Evolutionary conservation across 352 stramenopile genomes (phyloP).

Genomic region (Globisporangium takayamanum): DNA sequence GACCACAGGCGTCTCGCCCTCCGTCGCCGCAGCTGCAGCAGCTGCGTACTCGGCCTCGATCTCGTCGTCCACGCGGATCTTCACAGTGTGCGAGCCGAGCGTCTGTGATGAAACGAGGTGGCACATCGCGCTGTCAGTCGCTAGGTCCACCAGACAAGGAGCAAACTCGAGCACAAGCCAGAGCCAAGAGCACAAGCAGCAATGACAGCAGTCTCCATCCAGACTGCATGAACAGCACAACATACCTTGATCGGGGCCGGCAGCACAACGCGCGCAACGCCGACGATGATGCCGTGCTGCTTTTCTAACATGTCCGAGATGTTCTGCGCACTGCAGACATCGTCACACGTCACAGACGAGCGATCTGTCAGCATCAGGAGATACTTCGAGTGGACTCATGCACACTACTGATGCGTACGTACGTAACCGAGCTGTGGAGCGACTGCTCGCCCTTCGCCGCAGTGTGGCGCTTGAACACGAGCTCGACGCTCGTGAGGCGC

Average conservation of each 20-base stretch:
- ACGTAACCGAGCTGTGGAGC: constrained; percentile 69
- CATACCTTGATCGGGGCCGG: constrained; percentile 62
- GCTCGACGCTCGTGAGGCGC: constrained; percentile 46
- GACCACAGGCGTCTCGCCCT: constrained; percentile 18
- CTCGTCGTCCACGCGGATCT: constrained; percentile 77
- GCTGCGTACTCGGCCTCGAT: constrained; percentile 60
- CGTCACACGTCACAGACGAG: background rate
- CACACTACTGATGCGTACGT: background rate
- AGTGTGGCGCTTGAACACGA: constrained; percentile 82
- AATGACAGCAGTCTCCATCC: background rate
- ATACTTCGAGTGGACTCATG: background rate
- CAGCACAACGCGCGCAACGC: constrained; percentile 69
- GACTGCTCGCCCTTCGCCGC: constrained; percentile 46
- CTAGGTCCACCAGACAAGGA: background rate
- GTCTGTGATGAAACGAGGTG: constrained; percentile 22
- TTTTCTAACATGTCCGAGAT: constrained; percentile 85
- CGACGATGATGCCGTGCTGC: constrained; percentile 76
- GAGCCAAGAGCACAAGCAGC: too few species aligned
- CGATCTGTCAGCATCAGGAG: background rate
- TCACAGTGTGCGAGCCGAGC: constrained; percentile 69
- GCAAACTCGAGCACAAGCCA: background rate
- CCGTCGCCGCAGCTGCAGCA: constrained; percentile 12
- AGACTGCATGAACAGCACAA: background rate
- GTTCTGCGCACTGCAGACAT: constrained; percentile 46
- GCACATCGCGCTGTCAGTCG: background rate